phyloP scores from a whole-genome alignment of 2,329 filamentous ascomycete species.

The Neocucurbitaria cava region DNA sequence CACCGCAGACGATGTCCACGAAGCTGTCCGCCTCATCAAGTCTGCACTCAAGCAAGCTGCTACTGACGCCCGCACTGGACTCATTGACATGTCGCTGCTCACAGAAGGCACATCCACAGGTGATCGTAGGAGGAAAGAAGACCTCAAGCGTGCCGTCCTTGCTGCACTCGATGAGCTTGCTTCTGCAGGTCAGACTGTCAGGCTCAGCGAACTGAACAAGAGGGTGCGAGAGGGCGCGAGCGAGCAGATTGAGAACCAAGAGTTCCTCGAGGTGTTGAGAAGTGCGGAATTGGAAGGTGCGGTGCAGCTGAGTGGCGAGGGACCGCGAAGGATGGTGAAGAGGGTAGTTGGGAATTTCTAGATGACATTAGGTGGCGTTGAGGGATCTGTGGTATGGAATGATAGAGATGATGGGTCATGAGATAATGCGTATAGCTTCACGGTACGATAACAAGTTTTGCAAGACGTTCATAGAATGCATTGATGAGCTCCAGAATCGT shows the following conservation, averaged over 20 bases:
- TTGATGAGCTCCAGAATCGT: background rate
- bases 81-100: conserved; percentile 95
- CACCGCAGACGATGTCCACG: conserved; percentile 80
- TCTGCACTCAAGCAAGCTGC: conserved; percentile 94
- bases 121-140: conserved; percentile 82
- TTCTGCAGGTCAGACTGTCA: conserved; percentile 66
- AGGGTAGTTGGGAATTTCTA: conserved; percentile 61
- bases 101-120: conserved; percentile 91
- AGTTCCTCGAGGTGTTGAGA: conserved; percentile 84
- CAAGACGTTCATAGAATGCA: background rate
- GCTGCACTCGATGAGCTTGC: conserved; percentile 78
- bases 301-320: conserved; percentile 83
- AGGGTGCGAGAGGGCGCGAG: conserved; percentile 66
- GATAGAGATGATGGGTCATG: background rate
- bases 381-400: background rate
- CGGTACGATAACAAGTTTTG: background rate
- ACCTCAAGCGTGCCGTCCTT: conserved; percentile 82
- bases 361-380: background rate
- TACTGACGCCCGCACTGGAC: conserved; percentile 87
- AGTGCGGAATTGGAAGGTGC: conserved; percentile 83
- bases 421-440: background rate
- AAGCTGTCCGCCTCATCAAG: conserved; percentile 92
- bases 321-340: conserved; percentile 80
- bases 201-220: conserved; percentile 79
- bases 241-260: conserved; percentile 72